phyloP scores from a whole-genome alignment of 2,329 filamentous ascomycete species.

The Alternaria alternata region DNA sequence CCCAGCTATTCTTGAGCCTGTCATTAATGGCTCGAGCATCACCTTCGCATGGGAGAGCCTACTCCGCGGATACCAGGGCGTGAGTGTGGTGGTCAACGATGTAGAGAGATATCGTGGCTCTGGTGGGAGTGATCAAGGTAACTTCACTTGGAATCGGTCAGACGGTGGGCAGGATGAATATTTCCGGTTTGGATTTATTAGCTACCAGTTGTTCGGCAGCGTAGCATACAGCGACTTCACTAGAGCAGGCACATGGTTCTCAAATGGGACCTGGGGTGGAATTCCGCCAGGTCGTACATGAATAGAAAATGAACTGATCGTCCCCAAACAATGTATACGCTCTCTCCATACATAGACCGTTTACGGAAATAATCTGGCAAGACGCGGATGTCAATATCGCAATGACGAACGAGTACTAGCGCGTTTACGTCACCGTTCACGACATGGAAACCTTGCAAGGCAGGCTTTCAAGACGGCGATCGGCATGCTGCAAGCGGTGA shows the following conservation, averaged over 20 bases:
- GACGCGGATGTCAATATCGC: not conserved
- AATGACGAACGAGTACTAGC: not conserved
- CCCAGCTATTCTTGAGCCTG: conserved; percentile 52
- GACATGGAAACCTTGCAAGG: conserved; percentile 4
- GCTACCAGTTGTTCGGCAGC: conserved; percentile 39
- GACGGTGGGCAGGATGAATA: conserved; percentile 38
- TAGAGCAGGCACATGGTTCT: conserved; percentile 41
- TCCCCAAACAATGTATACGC: not conserved
- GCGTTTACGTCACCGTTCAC: conserved; percentile 11
- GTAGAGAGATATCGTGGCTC: conserved; percentile 81
- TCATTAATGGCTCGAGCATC: conserved; percentile 57
- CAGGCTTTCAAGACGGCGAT: not conserved
- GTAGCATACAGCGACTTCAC: conserved; percentile 47
- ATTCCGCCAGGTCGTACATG: conserved; percentile 28
- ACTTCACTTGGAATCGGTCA: conserved; percentile 67
- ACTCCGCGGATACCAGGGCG: conserved; percentile 69
- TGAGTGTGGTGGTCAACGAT: conserved; percentile 84
- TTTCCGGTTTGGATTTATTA: conserved; percentile 49
- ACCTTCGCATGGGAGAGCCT: conserved; percentile 55
- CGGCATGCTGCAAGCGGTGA: not conserved
- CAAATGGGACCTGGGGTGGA: conserved; percentile 42
- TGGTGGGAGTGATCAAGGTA: conserved; percentile 60
- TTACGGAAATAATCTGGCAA: not conserved
- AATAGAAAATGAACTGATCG: not conserved
- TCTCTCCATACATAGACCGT: not conserved